These are phyloP conservation scores for Cicer chorassanicum DNA, from an alignment of 306 rosid genomes.

Conservation along the genomic window DNA sequence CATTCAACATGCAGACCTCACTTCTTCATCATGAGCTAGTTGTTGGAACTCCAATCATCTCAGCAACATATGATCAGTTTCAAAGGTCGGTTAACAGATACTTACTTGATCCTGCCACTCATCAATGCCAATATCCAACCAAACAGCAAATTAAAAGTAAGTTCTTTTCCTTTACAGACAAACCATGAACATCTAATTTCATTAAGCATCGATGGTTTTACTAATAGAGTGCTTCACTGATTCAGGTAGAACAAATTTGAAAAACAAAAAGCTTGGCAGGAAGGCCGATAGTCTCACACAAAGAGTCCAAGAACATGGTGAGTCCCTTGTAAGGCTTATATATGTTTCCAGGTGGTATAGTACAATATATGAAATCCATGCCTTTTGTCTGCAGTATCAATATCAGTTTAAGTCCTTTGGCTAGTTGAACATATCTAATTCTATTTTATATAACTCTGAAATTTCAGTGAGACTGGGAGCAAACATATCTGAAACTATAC, in stretches of 20 bases:
- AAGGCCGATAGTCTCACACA: slow-evolving; percentile 25
- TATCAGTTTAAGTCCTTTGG: background rate
- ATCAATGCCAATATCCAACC: slow-evolving; percentile 20
- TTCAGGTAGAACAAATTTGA: slow-evolving; percentile 28
- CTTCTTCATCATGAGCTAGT: slow-evolving; percentile 47
- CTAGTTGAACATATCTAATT: background rate
- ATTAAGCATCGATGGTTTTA: background rate
- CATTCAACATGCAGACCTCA: slow-evolving; percentile 50
- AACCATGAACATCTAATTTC: background rate
- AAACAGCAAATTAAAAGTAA: slow-evolving; percentile 36
- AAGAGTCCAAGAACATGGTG: slow-evolving; percentile 38
- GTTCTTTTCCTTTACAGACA: background rate
- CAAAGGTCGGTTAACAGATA: slow-evolving; percentile 37
- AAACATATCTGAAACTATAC: slow-evolving; percentile 60
- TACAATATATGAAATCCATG: background rate
- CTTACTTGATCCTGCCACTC: slow-evolving; percentile 39
- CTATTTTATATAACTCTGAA: background rate
- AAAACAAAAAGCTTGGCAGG: slow-evolving; percentile 16
- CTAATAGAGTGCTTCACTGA: background rate
- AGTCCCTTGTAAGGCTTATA: slow-evolving; percentile 14
- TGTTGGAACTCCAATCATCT: slow-evolving; percentile 48
- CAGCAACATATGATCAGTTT: slow-evolving; percentile 41
- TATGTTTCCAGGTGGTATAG: background rate
- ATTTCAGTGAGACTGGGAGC: slow-evolving; percentile 51
- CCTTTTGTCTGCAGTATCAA: background rate